Conservation (phyloP, 163 green algal genomes). For the Prototheca wickerhamii region DNA sequence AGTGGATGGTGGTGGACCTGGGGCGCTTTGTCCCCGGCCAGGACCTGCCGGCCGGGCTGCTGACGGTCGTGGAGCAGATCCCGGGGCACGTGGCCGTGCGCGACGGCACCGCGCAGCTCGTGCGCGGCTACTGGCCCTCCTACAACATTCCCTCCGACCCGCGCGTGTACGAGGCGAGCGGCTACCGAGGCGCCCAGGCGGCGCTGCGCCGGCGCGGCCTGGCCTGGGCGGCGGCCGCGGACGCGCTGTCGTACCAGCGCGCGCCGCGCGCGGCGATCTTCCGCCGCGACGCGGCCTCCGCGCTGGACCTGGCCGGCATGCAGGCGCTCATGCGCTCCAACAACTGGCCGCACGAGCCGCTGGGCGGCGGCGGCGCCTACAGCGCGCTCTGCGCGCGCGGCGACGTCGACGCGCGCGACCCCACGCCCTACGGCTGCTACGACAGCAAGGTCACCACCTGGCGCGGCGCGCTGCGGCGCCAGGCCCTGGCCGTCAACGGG, state of each 20-base stretch:
- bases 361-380: conserved; percentile 24
- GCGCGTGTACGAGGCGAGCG: conserved; percentile 4
- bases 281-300: conserved; percentile 40
- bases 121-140: conserved; percentile 49
- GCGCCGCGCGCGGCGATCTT: conserved; percentile 58
- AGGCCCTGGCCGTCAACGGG: conserved; percentile 30
- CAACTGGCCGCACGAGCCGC: conserved; percentile 42
- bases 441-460: conserved; percentile 52
- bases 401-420: conserved; percentile 40
- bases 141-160: conserved; percentile 41
- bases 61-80: conserved; percentile 59
- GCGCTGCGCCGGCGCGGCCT: not conserved
- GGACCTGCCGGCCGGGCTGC: conserved; percentile 44
- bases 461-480: conserved; percentile 24
- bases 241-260: conserved; percentile 41
- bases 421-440: conserved; percentile 44
- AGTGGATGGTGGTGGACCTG: conserved; percentile 62
- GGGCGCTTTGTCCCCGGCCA: conserved; percentile 48
- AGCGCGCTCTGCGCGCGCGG: conserved; percentile 47
- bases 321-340: conserved; percentile 63
- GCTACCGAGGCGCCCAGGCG: not conserved
- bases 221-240: conserved; percentile 15
- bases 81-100: conserved; percentile 38
- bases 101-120: conserved; percentile 47
- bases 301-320: conserved; percentile 34